Base-by-base conservation (phyloP, 2,329 filamentous ascomycete species). In the Aspergillus tamarii region DNA sequence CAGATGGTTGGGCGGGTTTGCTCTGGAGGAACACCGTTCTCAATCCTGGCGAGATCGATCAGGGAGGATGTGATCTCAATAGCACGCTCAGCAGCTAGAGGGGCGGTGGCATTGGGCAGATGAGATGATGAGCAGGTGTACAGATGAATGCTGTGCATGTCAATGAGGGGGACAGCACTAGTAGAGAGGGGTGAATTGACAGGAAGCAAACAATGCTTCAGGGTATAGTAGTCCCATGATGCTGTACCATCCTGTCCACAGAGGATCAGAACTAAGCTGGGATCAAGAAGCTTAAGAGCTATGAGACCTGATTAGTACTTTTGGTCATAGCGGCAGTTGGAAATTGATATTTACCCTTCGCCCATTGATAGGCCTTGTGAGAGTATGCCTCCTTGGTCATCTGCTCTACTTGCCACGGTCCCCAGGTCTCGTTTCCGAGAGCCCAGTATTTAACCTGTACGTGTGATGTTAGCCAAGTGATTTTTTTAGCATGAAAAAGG, bases 111-210 rank as follows among this genome's bases (percentile, higher is more conserved):
- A 63, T 88, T 87, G 57, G 82, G 78, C 7, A 85, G 69, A 58
- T 86, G 80, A 79, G 85, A 75, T 21, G 82, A 77, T 7, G 85
- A 84, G 21, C 88, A 87, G 2, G 90, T 93, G 82, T 93, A 93
- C 67, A 92, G 82, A 75, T 93, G 91, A 72, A 93, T 93, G 73
- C 87, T 90, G 81, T 93, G 91, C 90, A 93, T 92, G 76, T 92
- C 89, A 72, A 92, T 89, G 65, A 90, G 80, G 23, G 78, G 70
- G 10, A 74, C 72, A 36, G 74, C 62, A 64, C 76, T 75, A 62
- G 78, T 78, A 59, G 76, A 75, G 21, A 85, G 66, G 75, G 75
- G 63, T 1, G 75, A 77, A 52, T 84, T 80, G 0, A 75, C 74
- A 64, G 81, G 84, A 36, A 82, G 82, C 50, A 90, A 82, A 69